A percentile compares a stretch with the other conserved stretches of the same genome.
Evolutionary conservation across 129 eudicot genomes (phyloP).

Genomic region (Calendula officinalis): DNA sequence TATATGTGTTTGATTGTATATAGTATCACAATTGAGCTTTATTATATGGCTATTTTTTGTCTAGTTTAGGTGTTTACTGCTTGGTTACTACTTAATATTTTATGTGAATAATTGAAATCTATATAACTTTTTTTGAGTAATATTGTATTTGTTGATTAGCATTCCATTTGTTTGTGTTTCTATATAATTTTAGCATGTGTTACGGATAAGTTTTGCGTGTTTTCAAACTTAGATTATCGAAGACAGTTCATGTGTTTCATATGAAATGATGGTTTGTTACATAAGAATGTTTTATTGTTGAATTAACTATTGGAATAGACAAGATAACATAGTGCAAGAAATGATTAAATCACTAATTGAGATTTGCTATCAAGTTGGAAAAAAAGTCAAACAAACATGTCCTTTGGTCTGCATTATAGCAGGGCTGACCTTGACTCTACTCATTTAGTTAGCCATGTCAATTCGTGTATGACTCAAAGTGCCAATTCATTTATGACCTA

Average conservation of each 20-base stretch:
- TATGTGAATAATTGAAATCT: constrained; percentile 4
- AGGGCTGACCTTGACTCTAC: too few species aligned
- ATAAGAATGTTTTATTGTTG: not conserved
- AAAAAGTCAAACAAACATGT: too few species aligned
- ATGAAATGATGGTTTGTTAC: too few species aligned
- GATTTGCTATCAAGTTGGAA: too few species aligned
- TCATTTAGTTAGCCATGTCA: too few species aligned
- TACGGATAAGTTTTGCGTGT: not conserved
- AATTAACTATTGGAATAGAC: constrained; percentile 1
- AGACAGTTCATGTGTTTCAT: not conserved
- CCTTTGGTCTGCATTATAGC: too few species aligned
- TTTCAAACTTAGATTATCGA: not conserved
- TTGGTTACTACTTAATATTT: constrained; percentile 1
- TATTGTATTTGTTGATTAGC: not conserved
- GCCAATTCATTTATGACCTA: too few species aligned
- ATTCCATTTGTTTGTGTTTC: too few species aligned
- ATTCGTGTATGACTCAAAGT: too few species aligned
- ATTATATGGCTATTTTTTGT: not conserved
- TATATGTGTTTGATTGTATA: constrained; percentile 29
- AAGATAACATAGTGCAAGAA: constrained; percentile 11
- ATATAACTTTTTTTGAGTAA: constrained; percentile 7
- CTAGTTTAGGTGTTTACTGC: constrained; percentile 4
- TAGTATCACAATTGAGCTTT: constrained; percentile 24
- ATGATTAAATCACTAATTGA: too few species aligned
- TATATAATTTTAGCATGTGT: too few species aligned